Conservation (phyloP, 495 filamentous ascomycete genomes). For the Saxophila tyrrhenica region DNA sequence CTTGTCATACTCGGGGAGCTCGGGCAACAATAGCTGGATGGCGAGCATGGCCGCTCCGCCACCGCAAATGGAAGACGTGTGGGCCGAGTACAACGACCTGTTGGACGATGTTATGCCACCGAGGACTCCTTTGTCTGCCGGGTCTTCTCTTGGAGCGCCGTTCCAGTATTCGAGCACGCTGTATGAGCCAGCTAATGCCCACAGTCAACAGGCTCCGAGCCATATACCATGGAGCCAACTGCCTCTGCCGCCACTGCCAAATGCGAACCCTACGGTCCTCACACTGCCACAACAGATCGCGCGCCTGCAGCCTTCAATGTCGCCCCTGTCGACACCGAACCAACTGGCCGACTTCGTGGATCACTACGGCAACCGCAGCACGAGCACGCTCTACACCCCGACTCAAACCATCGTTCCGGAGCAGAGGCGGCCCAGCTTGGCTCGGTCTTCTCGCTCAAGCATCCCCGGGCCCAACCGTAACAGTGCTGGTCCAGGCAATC, state of each 20-base stretch:
- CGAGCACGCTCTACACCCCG: constrained; percentile 29
- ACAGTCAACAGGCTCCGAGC: not conserved
- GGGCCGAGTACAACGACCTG: constrained; percentile 89
- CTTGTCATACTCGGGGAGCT: constrained; percentile 56
- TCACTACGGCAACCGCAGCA: constrained; percentile 39
- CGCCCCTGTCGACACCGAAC: constrained; percentile 31
- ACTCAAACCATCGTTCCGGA: constrained; percentile 16
- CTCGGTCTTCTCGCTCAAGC: constrained; percentile 15
- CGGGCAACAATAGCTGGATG: constrained; percentile 42
- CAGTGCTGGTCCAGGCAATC: constrained; percentile 4
- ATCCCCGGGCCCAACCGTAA: constrained; percentile 6
- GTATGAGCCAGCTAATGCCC: not conserved
- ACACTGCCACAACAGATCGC: constrained; percentile 19
- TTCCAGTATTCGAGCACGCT: constrained; percentile 21
- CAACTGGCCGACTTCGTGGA: constrained; percentile 44
- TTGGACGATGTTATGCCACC: constrained; percentile 56
- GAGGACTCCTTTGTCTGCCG: constrained; percentile 14
- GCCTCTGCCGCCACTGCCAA: constrained; percentile 5
- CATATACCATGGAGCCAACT: not conserved
- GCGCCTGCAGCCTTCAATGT: constrained; percentile 18
- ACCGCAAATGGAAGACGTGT: constrained; percentile 73
- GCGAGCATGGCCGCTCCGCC: constrained; percentile 6
- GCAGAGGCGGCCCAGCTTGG: constrained; percentile 19
- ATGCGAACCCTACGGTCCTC: constrained; percentile 8
- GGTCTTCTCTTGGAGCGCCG: constrained; percentile 19